Percentiles rank a stretch among this genome's conserved stretches.
phyloP scores from a whole-genome alignment of 495 filamentous ascomycete genomes.

The Rhypophila decipiens region DNA sequence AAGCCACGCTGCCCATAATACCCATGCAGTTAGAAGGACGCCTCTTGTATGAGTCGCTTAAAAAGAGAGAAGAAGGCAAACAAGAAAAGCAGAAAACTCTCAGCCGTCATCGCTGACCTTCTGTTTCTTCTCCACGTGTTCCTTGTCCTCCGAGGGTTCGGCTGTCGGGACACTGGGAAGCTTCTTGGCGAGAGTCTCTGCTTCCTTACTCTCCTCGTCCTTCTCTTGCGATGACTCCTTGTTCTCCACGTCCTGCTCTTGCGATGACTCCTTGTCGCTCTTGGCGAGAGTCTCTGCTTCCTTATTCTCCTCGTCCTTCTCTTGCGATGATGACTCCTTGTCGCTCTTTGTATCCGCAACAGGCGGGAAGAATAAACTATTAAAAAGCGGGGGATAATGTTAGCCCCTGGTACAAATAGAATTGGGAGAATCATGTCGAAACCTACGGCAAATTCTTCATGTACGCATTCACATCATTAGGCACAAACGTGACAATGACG shows the following conservation, averaged over 20 bases:
- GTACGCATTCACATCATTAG: slow-evolving; percentile 72
- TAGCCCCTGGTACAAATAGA: not conserved
- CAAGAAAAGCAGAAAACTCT: no score
- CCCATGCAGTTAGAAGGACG: no score
- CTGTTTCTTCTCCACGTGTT: slow-evolving; percentile 30
- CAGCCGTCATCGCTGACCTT: no score
- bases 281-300: slow-evolving; percentile 14
- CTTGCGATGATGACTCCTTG: not conserved
- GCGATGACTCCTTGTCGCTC: slow-evolving; percentile 24
- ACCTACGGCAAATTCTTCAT: slow-evolving; percentile 65
- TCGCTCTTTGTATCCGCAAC: slow-evolving; percentile 18
- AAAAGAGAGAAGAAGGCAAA: no score
- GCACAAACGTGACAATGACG: slow-evolving; percentile 74
- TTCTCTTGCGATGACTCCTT: not conserved
- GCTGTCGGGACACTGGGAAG: slow-evolving; percentile 30
- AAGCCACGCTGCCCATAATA: no score
- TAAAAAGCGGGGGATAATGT: not conserved
- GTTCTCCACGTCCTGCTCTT: no score
- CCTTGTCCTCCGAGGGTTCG: slow-evolving; percentile 26
- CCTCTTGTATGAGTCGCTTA: no score
- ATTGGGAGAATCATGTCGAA: not conserved
- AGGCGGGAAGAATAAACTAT: slow-evolving; percentile 27
- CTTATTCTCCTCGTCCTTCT: slow-evolving; percentile 6
- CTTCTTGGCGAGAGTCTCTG: slow-evolving; percentile 20
- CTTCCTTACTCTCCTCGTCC: slow-evolving; percentile 12